Base-by-base conservation (phyloP, 331 rosid genomes). In the Acacia concinna region DNA sequence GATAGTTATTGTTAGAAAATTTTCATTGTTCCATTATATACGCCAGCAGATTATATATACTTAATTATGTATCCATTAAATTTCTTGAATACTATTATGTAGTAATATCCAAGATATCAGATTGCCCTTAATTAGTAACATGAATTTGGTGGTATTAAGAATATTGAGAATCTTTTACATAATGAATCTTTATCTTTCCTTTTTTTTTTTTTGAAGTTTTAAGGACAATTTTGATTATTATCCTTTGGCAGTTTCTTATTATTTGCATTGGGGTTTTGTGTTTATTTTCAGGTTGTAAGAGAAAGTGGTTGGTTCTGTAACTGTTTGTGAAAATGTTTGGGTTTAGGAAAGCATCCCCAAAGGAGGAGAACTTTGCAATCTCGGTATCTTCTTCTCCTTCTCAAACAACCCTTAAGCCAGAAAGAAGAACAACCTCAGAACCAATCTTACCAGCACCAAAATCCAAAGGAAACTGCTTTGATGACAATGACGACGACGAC, bases 381-480 rank as follows among this genome's bases (percentile, higher is more conserved):
- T 17, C 43, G 18, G 68, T 31, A 62, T 62, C 81, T 32, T 25
- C 78, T 17, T 49, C 77, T 70, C 31, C 80, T 15, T 1, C 70
- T 9, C 20, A 66, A 30, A 70, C 37, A 49, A 72, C 78, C 54
- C 67, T 73, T 8, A 87, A 43, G 17, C 85, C 88, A 5, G 88
- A 84, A 0, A 86, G 90, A 75, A 77, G 94, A 87, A 86, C 99
- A 18, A 17, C 90, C 35, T 93, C 99, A 1, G 99, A 90, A 74
- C 97, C 97, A 0, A 44, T 82, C 78, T 84, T 72, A 2, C 1
- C 85, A 20, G 75, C 68, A 8, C 91, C 91, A 4, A 87, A 90
- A 28, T 78, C 87, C 0, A 85, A 86, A 46, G 89, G 86, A 5
- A 86, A 88, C 75, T 81, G 71, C 27, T 81, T 85, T 4, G 88